Evolutionary conservation across 1,139 yeast genomes (phyloP), one percentile per base, ranked within the genome.

Genomic region (Debaryomyces psychrophilus): DNA sequence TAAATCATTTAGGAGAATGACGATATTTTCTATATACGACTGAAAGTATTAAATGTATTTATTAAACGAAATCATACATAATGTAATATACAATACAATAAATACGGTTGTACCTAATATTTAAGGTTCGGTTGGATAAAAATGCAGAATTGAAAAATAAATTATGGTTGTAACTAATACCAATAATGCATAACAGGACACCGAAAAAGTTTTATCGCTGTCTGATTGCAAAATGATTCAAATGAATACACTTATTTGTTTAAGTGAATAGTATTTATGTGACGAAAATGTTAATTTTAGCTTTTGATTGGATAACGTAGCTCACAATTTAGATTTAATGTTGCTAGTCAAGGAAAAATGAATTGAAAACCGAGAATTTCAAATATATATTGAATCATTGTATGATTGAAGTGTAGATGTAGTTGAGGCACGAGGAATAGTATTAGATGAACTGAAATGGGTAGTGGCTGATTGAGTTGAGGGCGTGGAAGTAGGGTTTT

Each of bases 341-440:
- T 33, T 33, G 18, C 23, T 33, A 26, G 28, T 28, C 33, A 38
- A 7, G 18, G 18, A 22, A 14, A 8, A 35, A 22, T 35, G 28
- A 8, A 23, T 18, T 14, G 25, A 37, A 31, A 4, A 20, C 23
- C 4, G 17, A 5, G 26, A 33, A 27, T 12, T 15, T 40, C 42
- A 66, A 47, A 57, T 66, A 50, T 67, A 68, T 50, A 67, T 64
- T 27, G 69, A 64, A 51, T 67, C 71, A 49, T 69, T 64, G 37
- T 65, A 62, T n/a, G 67, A 61, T 44, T 67, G 68, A 51, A 67
- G 61, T 20, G 69, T 57, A 17, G 68, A 62, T 12, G 66, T 65
- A 4, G 64, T 56, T 15, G 65, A 59, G 4, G 46, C 41, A 12
- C 18, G 20, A 4, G 40, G 25, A 29, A 17, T 17, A 23, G 28